Base-by-base conservation (phyloP, 208 protist species). In the Vickermania spadyakhi region DNA sequence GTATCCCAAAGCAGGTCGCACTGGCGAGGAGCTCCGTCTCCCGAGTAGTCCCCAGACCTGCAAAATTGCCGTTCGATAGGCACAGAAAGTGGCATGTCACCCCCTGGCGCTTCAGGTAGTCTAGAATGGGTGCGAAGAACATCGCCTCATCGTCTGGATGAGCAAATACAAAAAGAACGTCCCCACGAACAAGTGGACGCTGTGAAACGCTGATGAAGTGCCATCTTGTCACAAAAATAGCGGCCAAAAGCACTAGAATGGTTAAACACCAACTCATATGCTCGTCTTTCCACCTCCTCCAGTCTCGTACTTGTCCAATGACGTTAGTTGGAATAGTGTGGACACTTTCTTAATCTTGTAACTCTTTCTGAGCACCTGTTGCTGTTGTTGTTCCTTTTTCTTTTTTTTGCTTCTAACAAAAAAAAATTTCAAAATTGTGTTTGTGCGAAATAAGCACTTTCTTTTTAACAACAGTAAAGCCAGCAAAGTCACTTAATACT, bases 121-220 rank as follows among this genome's bases (percentile, higher is more conserved):
- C 57, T 29, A 96, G 62, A 22, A 92, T 58, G 13, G 91, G 91
- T 0, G 84, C 77, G 62, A 94, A 93, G 60, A 96, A 96, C 91
- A 96, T 96, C 18, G 87, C 91, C 60, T 96, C 91, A 59, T 96
- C 91, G 60, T 96, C 91, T 14, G 91, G 91, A 60, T 96, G 91
- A 4, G 91, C 87, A 68, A 96, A 93, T 1, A 96, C 86, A 45
- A 96, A 56, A 29, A 94, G 75, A 28, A 96, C 86, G 66, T 96
- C 86, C 2, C 82, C 85, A 30, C 77, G 77, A 27, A 89, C 59
- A 0, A 58, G 68, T 7, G 66, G 61, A 2, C 57, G 55, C 7
- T 50, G 22, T 27, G 61, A 56, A 21, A 53, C 56, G 11, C 79
- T 62, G 5, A 59, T 57, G 28, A 60, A 64, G 25, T 75, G 42